A percentile compares a stretch with the other conserved stretches of the same genome.
Evolutionary conservation across 495 filamentous ascomycete species (phyloP).

Genomic region (Cercophora sp.): DNA sequence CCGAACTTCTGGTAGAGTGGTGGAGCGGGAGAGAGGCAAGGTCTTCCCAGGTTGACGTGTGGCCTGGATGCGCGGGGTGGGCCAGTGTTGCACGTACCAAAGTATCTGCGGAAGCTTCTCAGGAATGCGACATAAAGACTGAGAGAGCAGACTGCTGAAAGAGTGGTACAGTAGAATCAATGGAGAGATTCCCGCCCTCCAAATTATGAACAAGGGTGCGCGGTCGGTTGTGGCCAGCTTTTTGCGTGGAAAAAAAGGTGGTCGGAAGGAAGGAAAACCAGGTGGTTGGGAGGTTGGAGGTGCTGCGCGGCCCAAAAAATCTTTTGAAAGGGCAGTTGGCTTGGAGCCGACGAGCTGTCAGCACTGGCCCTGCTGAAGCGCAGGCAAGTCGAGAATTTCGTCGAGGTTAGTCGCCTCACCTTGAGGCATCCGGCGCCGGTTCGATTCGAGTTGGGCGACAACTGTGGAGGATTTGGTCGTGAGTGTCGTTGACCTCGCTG

Average conservation of each 20-base stretch:
- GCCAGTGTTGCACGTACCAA: slow-evolving; percentile 11
- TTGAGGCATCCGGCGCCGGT: slow-evolving; percentile 13
- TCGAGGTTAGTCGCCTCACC: slow-evolving; percentile 10
- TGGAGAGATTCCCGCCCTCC: too few species aligned
- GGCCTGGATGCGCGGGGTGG: neutral
- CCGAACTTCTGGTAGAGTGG: too few species aligned
- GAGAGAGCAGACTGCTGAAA: neutral
- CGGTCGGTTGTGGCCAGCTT: slow-evolving; percentile 8
- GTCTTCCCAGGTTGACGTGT: too few species aligned
- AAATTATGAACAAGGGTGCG: slow-evolving; percentile 3
- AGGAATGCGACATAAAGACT: slow-evolving; percentile 18
- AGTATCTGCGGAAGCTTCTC: slow-evolving; percentile 6
- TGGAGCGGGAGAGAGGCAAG: too few species aligned
- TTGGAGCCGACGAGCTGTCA: too few species aligned
- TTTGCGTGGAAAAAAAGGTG: slow-evolving; percentile 25
- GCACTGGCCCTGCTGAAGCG: neutral
- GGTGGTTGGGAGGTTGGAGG: slow-evolving; percentile 7
- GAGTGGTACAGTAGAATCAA: too few species aligned
- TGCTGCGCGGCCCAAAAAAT: slow-evolving; percentile 4
- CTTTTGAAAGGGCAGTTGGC: slow-evolving; percentile 7
- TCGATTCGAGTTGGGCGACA: slow-evolving; percentile 23
- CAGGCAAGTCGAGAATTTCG: slow-evolving; percentile 2
- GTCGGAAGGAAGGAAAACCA: slow-evolving; percentile 17
- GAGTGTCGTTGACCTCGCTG: slow-evolving; percentile 17
- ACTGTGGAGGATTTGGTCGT: slow-evolving; percentile 7